A percentile compares a stretch with the other conserved stretches of the same genome.
Evolutionary conservation across 768 basidiomycete species (phyloP).

Genomic region (Russula sp.): DNA sequence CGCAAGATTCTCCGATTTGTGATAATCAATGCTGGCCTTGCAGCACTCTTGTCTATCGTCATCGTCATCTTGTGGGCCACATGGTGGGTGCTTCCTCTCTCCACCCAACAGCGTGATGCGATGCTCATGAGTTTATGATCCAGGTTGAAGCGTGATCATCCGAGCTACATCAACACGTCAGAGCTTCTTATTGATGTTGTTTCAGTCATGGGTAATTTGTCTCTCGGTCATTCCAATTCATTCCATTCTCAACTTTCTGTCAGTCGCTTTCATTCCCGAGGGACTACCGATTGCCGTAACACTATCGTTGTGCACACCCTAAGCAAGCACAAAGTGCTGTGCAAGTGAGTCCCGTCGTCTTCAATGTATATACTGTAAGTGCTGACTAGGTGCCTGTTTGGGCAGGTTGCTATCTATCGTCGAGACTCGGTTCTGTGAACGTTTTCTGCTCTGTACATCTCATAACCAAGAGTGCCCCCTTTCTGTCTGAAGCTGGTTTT

Average conservation of each 20-base stretch:
- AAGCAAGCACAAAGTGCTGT: slow-evolving; percentile 45
- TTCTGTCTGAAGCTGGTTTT: no score
- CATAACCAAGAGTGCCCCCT: not conserved
- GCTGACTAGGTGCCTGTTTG: not conserved
- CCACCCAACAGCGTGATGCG: slow-evolving; percentile 12
- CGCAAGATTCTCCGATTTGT: slow-evolving; percentile 50
- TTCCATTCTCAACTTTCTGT: not conserved
- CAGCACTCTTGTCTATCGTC: slow-evolving; percentile 38
- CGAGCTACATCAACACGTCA: slow-evolving; percentile 42
- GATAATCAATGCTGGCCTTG: slow-evolving; percentile 42
- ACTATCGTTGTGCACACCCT: slow-evolving; percentile 41
- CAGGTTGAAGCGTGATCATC: slow-evolving; percentile 37
- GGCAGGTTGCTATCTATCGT: slow-evolving; percentile 48
- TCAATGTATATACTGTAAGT: not conserved
- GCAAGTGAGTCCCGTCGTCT: slow-evolving; percentile 26
- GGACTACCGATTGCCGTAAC: slow-evolving; percentile 47
- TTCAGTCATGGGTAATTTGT: slow-evolving; percentile 37
- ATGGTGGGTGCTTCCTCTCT: slow-evolving; percentile 27
- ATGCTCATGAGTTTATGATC: slow-evolving; percentile 6
- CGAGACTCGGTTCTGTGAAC: slow-evolving; percentile 57
- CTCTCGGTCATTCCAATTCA: not conserved
- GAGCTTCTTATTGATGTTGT: slow-evolving; percentile 49
- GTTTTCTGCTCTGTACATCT: slow-evolving; percentile 33
- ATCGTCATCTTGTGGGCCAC: slow-evolving; percentile 44
- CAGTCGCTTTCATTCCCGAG: slow-evolving; percentile 45